Evolutionary conservation across 2,329 filamentous ascomycete species (phyloP).

Genomic region (Colletotrichum euphorbiae): DNA sequence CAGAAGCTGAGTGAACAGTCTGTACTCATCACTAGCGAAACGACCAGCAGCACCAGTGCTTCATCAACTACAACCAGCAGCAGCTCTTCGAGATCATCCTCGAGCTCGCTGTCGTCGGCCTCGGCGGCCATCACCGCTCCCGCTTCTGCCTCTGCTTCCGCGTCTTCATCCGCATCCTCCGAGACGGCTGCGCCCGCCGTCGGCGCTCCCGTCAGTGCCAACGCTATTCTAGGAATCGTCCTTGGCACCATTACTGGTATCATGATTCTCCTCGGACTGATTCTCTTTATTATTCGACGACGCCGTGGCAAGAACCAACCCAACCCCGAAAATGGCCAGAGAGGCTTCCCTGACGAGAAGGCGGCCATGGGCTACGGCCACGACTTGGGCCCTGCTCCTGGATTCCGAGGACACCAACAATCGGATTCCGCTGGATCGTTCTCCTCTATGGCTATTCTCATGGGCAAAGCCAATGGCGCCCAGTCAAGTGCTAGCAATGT

Average conservation of each 20-base stretch:
- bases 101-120: constrained; percentile 37
- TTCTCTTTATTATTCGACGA: constrained; percentile 74
- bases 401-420: constrained; percentile 64
- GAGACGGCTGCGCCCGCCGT: constrained; percentile 39
- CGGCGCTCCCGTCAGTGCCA: constrained; percentile 47
- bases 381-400: constrained; percentile 41
- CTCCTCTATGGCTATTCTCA: constrained; percentile 73
- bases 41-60: constrained; percentile 46
- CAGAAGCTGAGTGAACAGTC: constrained; percentile 67
- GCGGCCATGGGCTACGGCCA: constrained; percentile 61
- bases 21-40: constrained; percentile 47
- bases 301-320: constrained; percentile 68
- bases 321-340: constrained; percentile 59
- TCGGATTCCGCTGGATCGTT: constrained; percentile 68
- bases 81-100: constrained; percentile 43
- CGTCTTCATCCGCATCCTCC: constrained; percentile 38
- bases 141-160: constrained; percentile 44
- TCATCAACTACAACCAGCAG: constrained; percentile 45
- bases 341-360: constrained; percentile 66
- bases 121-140: constrained; percentile 43
- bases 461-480: constrained; percentile 58
- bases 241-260: constrained; percentile 85
- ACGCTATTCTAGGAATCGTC: constrained; percentile 80
- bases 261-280: constrained; percentile 74
- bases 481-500: constrained; percentile 50